Evolutionary conservation across 306 rosid species (phyloP).

Genomic region (Quercus robur): DNA sequence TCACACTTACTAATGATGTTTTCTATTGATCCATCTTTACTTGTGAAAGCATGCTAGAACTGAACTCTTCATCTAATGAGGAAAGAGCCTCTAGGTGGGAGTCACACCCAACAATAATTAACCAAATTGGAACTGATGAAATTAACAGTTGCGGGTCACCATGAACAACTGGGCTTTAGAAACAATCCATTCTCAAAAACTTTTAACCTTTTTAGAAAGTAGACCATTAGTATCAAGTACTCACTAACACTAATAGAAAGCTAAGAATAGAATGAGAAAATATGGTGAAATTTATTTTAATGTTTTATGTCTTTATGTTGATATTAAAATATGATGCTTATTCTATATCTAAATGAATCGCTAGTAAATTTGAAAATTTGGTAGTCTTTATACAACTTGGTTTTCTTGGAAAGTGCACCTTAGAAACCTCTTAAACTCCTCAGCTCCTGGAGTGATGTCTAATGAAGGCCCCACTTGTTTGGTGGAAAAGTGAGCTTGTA

Average conservation of each 20-base stretch:
- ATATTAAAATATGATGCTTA: not conserved
- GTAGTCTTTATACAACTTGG: not conserved
- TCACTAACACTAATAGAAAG: not conserved
- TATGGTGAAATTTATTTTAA: not conserved
- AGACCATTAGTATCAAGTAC: not conserved
- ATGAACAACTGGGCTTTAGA: not conserved
- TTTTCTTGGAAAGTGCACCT: not conserved
- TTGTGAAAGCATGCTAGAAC: not conserved
- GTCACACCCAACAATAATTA: not conserved
- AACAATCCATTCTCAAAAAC: not conserved
- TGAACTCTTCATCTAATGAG: not conserved
- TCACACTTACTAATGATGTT: not conserved
- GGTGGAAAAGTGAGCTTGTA: not conserved
- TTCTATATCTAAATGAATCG: not conserved
- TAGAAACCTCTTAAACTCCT: not conserved
- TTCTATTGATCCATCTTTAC: not conserved
- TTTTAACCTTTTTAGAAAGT: not conserved
- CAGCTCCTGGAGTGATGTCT: not conserved
- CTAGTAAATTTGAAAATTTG: not conserved
- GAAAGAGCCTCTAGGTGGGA: not conserved
- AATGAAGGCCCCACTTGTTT: not conserved
- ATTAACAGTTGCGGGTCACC: not conserved
- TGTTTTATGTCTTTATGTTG: not conserved
- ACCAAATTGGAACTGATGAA: not conserved
- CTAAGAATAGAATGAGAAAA: not conserved